These are phyloP conservation scores for Penicillium alfredii DNA, from an alignment of 495 filamentous ascomycete species.

Conservation along the genomic window DNA sequence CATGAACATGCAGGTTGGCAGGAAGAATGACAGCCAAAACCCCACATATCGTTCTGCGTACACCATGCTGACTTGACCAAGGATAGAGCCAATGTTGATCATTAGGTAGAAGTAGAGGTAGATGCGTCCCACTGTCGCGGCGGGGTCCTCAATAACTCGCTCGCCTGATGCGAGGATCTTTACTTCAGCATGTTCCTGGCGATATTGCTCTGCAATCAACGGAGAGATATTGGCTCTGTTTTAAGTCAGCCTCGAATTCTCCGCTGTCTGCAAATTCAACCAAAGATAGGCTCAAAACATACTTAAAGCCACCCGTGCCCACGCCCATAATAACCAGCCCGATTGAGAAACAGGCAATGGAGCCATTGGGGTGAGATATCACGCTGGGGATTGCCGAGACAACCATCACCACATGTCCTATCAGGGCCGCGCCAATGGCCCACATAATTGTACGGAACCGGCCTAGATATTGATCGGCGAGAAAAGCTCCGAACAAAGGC, in stretches of 20 bases:
- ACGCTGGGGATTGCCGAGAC: conserved; percentile 51
- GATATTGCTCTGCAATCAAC: conserved; percentile 48
- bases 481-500: conserved; percentile 61
- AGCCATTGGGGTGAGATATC: conserved; percentile 17
- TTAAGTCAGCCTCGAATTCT: too few species aligned
- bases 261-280: too few species aligned
- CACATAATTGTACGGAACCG: conserved; percentile 53
- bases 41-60: conserved; percentile 57
- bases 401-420: conserved; percentile 60
- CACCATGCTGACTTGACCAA: conserved; percentile 28
- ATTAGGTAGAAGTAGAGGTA: conserved; percentile 47
- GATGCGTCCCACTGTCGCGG: conserved; percentile 47
- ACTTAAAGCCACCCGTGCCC: conserved; percentile 57
- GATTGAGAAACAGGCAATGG: conserved; percentile 53
- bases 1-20: conserved; percentile 55
- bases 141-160: conserved; percentile 63
- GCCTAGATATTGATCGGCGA: conserved; percentile 50
- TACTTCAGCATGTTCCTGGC: conserved; percentile 37
- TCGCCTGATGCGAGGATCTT: conserved; percentile 48
- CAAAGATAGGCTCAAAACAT: too few species aligned
- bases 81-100: conserved; percentile 49
- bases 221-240: conserved; percentile 61
- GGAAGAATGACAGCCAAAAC: conserved; percentile 70
- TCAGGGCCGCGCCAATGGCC: conserved; percentile 48
- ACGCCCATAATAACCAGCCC: conserved; percentile 54